Evolutionary conservation across 495 filamentous ascomycete genomes (phyloP).

Genomic region (Opeltia flavorubescens): DNA sequence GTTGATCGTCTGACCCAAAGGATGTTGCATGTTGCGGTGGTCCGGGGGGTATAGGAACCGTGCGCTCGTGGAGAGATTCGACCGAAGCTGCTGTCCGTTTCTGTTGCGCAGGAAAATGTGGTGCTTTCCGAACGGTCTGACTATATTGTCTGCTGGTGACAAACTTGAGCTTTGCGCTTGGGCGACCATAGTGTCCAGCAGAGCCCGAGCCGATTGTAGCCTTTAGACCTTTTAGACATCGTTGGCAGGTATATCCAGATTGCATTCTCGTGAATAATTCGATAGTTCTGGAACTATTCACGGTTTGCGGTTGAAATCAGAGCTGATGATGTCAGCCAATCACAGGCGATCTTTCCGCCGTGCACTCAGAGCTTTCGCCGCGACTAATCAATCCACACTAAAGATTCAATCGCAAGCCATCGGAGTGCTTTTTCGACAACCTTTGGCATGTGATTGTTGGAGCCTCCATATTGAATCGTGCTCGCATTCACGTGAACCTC

Average conservation of each 20-base stretch:
- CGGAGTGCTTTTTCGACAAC: too few relatives aligned
- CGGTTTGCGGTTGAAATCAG: neutral
- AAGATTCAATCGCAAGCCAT: neutral
- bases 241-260: slow-evolving; percentile 14
- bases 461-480: too few relatives aligned
- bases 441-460: too few relatives aligned
- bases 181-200: neutral
- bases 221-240: slow-evolving; percentile 11
- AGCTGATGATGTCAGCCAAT: slow-evolving; percentile 2
- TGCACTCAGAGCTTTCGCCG: too few relatives aligned
- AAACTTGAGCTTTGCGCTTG: too few relatives aligned
- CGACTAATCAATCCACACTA: neutral
- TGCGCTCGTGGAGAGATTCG: neutral
- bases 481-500: too few relatives aligned
- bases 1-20: neutral
- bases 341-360: slow-evolving; percentile 2
- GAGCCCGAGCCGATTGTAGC: neutral
- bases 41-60: neutral
- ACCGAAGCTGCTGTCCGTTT: slow-evolving; percentile 4
- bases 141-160: neutral
- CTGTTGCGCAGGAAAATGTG: neutral
- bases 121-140: neutral
- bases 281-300: too few relatives aligned
- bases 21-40: neutral
- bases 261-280: too few relatives aligned